Evolutionary conservation across 352 stramenopile species (phyloP), one percentile per base, ranked within the genome.

Genomic region (Pythium guiyangense): DNA sequence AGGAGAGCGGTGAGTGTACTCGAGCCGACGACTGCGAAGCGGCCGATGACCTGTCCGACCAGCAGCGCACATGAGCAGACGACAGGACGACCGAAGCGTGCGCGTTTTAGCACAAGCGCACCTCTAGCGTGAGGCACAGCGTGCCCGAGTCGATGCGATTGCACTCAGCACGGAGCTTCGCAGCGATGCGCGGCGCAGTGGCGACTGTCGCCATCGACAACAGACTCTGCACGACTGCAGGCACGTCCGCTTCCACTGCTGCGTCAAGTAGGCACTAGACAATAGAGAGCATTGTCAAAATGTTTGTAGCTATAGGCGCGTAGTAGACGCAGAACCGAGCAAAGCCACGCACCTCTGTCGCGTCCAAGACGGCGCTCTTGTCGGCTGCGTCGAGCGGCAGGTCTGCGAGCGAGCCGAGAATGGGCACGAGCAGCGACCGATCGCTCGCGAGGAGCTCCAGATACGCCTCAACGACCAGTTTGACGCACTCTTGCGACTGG

Each of bases 381-480:
- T 94, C 81, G 1, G 55, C 61, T 1, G 59, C 53, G 22, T 84
- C 64, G 22, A 94, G 63, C 18, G 84, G 80, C 64, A 94, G 73
- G 48, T 92, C 84, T 0, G 82, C 79, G 11, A 94, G 51, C 14
- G 84, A 94, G 0, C 80, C 84, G 2, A 94, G 65, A 37, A 94
- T 82, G 40, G 84, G 82, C 25, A 91, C 84, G 8, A 94, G 69
- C 46, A 94, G 58, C n/a, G 75, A 73, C 27, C 79, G 64, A 20
- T 94, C 84, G n/a, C 73, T 88, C 6, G 82, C 64, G 18, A 94
- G 63, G 46, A 94, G 66, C 57, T 92, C 84, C 27, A 89, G 53
- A 60, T 91, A 92, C 10, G 80, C 69, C 48, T 88, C 58, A 9
- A 92, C 58, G 4, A 94, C 84, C 9, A 94, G 54, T n/a, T 79